These are phyloP conservation scores for Fraxinus pennsylvanica DNA, from an alignment of 257 asterid species.

Conservation along the genomic window DNA sequence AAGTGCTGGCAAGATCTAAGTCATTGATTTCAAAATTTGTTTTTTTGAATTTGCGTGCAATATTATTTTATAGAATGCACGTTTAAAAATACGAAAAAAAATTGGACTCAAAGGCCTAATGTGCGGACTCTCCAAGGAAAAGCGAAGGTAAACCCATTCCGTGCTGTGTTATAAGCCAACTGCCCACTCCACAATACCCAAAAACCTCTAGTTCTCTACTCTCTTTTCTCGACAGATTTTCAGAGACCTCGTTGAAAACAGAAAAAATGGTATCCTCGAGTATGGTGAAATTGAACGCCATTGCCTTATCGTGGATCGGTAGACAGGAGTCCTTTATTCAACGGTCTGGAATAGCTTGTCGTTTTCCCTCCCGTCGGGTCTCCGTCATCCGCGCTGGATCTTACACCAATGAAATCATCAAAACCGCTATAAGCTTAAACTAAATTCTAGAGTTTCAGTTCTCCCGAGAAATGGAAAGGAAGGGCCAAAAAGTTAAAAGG, in stretches of 20 bases:
- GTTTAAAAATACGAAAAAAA: no score
- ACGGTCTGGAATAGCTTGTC: conserved; percentile 48
- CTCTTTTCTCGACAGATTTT: not conserved
- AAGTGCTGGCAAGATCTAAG: no score
- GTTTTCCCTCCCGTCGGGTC: conserved; percentile 51
- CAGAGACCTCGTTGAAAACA: not conserved
- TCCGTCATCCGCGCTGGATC: conserved; percentile 77
- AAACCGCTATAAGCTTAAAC: conserved; percentile 66
- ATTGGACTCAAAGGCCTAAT: no score
- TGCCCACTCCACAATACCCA: not conserved
- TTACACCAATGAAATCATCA: conserved; percentile 86
- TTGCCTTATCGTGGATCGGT: conserved; percentile 74
- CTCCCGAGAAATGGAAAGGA: not conserved
- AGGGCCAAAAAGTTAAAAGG: not conserved
- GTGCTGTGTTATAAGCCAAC: not conserved
- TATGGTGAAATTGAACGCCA: conserved; percentile 59
- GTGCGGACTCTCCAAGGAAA: conserved; percentile 48
- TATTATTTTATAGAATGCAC: no score
- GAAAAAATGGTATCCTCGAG: conserved; percentile 65
- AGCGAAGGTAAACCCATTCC: conserved; percentile 11
- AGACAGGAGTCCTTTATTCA: conserved; percentile 54
- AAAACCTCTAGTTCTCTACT: not conserved
- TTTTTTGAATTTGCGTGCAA: not conserved
- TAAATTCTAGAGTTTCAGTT: not conserved
- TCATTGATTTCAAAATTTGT: no score